phyloP scores from a whole-genome alignment of 306 rosid genomes.

The Hylodesmum podocarpum region DNA sequence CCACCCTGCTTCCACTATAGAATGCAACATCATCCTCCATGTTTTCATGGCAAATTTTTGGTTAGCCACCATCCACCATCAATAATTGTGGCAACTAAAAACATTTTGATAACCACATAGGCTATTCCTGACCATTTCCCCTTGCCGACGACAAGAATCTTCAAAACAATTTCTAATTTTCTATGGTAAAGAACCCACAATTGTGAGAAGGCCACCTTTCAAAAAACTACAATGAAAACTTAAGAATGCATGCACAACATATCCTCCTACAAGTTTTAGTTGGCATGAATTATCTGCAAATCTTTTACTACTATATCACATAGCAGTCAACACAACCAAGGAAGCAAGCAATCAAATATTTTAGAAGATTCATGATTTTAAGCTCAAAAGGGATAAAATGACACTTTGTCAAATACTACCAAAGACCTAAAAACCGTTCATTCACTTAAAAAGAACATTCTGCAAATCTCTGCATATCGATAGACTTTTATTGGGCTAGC shows the following conservation, averaged over 20 bases:
- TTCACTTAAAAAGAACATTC: not conserved
- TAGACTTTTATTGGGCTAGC: not conserved
- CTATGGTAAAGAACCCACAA: not conserved
- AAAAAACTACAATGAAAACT: not conserved
- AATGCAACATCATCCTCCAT: not conserved
- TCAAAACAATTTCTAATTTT: conserved; percentile 8
- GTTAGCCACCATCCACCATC: not conserved
- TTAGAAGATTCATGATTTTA: not conserved
- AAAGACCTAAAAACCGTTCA: not conserved
- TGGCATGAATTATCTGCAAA: not conserved
- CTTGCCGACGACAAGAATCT: conserved; percentile 26
- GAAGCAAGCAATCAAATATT: not conserved
- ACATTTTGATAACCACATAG: conserved; percentile 20
- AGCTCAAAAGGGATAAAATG: not conserved
- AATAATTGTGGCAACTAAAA: not conserved
- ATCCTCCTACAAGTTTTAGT: not conserved
- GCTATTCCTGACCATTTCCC: conserved; percentile 11
- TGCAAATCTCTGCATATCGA: not conserved
- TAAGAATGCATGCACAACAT: conserved; percentile 12
- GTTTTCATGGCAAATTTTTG: not conserved
- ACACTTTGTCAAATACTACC: not conserved
- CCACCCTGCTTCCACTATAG: not conserved
- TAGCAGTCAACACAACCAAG: not conserved
- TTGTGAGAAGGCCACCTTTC: not conserved
- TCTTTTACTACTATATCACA: not conserved